Conservation (phyloP, 495 filamentous ascomycete species). For the Poronia punctata region DNA sequence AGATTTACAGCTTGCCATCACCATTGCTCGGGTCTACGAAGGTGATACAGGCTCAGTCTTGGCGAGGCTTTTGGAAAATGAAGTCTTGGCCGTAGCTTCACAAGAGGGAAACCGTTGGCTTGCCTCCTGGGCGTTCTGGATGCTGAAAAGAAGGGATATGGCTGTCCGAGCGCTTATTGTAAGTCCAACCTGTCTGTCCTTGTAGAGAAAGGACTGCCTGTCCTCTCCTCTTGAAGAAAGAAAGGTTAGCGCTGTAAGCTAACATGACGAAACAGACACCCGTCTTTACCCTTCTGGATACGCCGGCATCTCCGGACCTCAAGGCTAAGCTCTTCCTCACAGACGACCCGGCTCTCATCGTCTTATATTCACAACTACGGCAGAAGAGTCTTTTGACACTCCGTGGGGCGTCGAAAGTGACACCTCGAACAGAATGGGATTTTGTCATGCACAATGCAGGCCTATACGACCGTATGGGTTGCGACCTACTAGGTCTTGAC, state of each 20-base stretch:
- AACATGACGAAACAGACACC: constrained; percentile 56
- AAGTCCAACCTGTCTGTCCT: constrained; percentile 23
- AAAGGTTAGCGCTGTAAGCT: constrained; percentile 7
- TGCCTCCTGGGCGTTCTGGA: constrained; percentile 94
- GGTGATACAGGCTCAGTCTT: constrained; percentile 76
- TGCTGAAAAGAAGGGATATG: constrained; percentile 75
- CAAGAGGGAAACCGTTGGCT: constrained; percentile 87
- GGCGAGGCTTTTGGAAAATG: constrained; percentile 67
- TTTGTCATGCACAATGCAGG: constrained; percentile 86
- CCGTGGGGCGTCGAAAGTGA: constrained; percentile 75
- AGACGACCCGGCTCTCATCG: constrained; percentile 81
- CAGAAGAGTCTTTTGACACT: constrained; percentile 81
- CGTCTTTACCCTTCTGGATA: constrained; percentile 61
- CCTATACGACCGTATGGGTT: constrained; percentile 91
- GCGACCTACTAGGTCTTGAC: constrained; percentile 86
- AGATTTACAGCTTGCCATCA: constrained; percentile 86
- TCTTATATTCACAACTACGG: constrained; percentile 81
- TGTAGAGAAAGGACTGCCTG: no score
- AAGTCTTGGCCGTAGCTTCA: constrained; percentile 69
- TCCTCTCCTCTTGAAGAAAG: neutral
- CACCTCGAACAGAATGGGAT: constrained; percentile 72
- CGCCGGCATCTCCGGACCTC: constrained; percentile 51
- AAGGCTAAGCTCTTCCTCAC: constrained; percentile 73
- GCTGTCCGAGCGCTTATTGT: constrained; percentile 78
- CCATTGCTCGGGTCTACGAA: constrained; percentile 80